Percentiles rank a stretch among this genome's conserved stretches.
Conservation (phyloP, 164 flowering plant species). For the Cinnamomum micranthum region DNA sequence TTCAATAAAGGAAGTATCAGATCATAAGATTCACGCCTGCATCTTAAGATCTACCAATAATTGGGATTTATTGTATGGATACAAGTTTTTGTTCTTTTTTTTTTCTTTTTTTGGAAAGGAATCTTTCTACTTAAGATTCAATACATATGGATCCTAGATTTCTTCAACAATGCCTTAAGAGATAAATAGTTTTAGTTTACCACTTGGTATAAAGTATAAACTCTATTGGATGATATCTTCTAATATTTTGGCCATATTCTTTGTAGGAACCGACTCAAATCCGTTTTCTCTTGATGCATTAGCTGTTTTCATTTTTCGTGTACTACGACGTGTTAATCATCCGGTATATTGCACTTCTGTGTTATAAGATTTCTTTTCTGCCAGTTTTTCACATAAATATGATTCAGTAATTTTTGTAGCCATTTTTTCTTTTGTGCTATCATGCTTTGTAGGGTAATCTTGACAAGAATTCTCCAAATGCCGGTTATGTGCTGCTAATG, state of each 20-base stretch:
- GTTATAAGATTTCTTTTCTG: background rate
- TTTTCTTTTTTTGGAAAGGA: too few relatives aligned
- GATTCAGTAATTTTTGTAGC: background rate
- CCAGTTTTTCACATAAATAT: background rate
- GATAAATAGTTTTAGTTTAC: too few relatives aligned
- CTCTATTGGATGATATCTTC: too few relatives aligned
- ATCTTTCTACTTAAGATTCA: too few relatives aligned
- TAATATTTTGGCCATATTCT: background rate
- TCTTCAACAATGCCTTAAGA: too few relatives aligned
- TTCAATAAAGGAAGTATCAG: too few relatives aligned
- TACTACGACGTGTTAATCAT: conserved; percentile 86
- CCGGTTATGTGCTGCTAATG: conserved; percentile 91
- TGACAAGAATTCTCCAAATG: conserved; percentile 86
- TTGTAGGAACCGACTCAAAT: conserved; percentile 83
- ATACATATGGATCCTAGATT: too few relatives aligned
- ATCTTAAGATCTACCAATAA: too few relatives aligned
- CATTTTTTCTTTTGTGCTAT: conserved; percentile 5
- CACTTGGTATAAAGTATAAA: too few relatives aligned
- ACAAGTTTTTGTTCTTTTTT: too few relatives aligned
- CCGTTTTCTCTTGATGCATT: conserved; percentile 93
- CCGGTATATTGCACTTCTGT: conserved; percentile 47
- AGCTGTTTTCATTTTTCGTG: conserved; percentile 89
- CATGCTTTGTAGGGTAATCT: conserved; percentile 69
- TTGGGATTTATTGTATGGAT: too few relatives aligned
- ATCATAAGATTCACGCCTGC: too few relatives aligned